A percentile compares a stretch with the other conserved stretches of the same genome.
phyloP scores from a whole-genome alignment of 1,284 basidiomycete species.

The Athelia sp. region DNA sequence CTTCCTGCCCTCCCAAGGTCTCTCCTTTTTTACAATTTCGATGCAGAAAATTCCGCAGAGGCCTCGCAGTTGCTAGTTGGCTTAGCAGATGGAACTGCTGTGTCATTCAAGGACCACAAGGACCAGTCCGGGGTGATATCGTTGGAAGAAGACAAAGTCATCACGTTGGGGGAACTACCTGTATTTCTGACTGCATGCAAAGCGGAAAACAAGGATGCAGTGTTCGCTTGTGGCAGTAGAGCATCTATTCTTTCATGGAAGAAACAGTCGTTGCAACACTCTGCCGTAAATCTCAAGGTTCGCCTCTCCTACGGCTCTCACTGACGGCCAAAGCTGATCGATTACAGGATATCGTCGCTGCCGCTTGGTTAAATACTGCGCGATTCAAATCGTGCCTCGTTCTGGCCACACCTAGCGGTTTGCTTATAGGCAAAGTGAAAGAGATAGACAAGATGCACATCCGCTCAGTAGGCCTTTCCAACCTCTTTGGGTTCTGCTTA shows the following conservation, averaged over 20 bases:
- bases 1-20: conserved; percentile 66
- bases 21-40: conserved; percentile 67
- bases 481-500: background rate
- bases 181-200: conserved; percentile 52
- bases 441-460: conserved; percentile 81
- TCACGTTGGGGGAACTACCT: conserved; percentile 67
- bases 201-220: conserved; percentile 43
- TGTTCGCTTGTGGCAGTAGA: conserved; percentile 64
- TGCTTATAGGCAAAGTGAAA: conserved; percentile 63
- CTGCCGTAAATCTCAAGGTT: conserved; percentile 74
- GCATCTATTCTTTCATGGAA: conserved; percentile 66
- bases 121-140: no score
- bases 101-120: conserved; percentile 36
- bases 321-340: background rate
- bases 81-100: conserved; percentile 76
- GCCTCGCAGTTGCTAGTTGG: conserved; percentile 71
- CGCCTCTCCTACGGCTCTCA: conserved; percentile 9
- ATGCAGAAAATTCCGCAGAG: conserved; percentile 26
- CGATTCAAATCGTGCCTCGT: conserved; percentile 50
- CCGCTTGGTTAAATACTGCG: conserved; percentile 43
- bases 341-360: conserved; percentile 56
- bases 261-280: conserved; percentile 59
- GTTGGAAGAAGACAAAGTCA: conserved; percentile 50
- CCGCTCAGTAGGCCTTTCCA: conserved; percentile 51
- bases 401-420: conserved; percentile 47